A percentile compares a stretch with the other conserved stretches of the same genome.
phyloP scores from a whole-genome alignment of 345 rosid genomes.

The Pistacia atlantica region DNA sequence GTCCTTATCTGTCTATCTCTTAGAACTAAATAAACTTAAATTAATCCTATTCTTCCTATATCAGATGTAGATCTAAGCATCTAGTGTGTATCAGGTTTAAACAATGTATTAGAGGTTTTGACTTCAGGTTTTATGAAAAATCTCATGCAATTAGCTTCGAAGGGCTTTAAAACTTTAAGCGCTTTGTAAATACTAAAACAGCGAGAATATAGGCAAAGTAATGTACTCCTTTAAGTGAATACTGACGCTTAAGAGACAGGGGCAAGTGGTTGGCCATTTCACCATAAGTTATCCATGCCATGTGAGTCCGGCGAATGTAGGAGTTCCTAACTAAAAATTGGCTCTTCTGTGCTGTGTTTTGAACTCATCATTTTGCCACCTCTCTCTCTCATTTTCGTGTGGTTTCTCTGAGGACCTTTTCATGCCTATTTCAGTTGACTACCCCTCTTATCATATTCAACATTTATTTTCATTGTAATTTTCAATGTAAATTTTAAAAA shows the following conservation, averaged over 20 bases:
- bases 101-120: constrained; percentile 10
- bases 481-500: neutral
- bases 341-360: neutral
- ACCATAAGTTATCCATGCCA: neutral
- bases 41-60: too few species aligned
- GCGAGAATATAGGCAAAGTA: neutral
- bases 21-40: too few species aligned
- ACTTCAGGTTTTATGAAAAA: neutral
- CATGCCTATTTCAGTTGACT: neutral
- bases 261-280: neutral
- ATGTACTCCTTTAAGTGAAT: neutral
- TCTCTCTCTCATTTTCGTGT: neutral
- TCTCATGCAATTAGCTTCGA: neutral
- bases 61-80: neutral
- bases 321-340: neutral
- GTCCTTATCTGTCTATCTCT: too few species aligned
- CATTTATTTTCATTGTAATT: neutral
- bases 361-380: neutral
- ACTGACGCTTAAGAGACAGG: neutral
- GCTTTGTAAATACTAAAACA: neutral
- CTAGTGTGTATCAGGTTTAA: neutral
- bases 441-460: neutral
- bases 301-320: neutral
- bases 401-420: neutral
- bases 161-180: neutral